phyloP scores from a whole-genome alignment of 306 rosid genomes.

The Oemleria cerasiformis region DNA sequence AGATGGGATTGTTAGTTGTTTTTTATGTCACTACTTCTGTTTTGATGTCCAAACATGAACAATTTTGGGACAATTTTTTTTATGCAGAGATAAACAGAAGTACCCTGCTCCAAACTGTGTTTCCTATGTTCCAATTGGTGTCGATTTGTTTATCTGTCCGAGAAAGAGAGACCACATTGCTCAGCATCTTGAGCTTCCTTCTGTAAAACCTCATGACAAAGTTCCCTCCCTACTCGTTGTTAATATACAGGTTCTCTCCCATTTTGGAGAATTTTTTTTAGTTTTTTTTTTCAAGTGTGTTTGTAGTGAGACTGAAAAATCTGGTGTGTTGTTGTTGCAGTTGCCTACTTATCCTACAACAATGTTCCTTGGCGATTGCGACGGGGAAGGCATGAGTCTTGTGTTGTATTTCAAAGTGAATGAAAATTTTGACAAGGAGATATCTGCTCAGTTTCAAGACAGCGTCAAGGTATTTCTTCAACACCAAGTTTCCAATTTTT shows the following conservation, averaged over 20 bases:
- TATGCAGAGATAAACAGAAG: slow-evolving; percentile 71
- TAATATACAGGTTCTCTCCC: slow-evolving; percentile 68
- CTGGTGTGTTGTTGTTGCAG: slow-evolving; percentile 36
- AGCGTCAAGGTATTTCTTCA: slow-evolving; percentile 51
- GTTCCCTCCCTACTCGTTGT: slow-evolving; percentile 77
- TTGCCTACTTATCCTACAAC: slow-evolving; percentile 81
- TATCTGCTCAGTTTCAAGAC: slow-evolving; percentile 52
- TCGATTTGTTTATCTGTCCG: slow-evolving; percentile 65
- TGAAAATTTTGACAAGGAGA: slow-evolving; percentile 60
- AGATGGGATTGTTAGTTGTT: not conserved
- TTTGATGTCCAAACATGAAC: not conserved
- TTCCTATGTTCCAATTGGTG: slow-evolving; percentile 83
- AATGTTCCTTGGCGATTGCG: slow-evolving; percentile 65
- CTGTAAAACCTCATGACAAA: slow-evolving; percentile 40
- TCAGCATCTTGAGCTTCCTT: slow-evolving; percentile 82
- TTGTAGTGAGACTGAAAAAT: not conserved
- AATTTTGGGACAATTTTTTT: not conserved
- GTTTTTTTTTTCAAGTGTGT: not conserved
- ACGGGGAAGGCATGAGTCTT: slow-evolving; percentile 94
- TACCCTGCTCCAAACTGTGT: slow-evolving; percentile 53
- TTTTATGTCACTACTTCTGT: slow-evolving; percentile 11
- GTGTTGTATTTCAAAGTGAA: slow-evolving; percentile 73
- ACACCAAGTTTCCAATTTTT: not conserved
- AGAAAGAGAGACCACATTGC: slow-evolving; percentile 80
- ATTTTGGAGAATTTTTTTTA: not conserved